Evolutionary conservation across 2,329 filamentous ascomycete genomes (phyloP), one percentile per base, ranked within the genome.

Genomic region (Pseudopyricularia cyperi): DNA sequence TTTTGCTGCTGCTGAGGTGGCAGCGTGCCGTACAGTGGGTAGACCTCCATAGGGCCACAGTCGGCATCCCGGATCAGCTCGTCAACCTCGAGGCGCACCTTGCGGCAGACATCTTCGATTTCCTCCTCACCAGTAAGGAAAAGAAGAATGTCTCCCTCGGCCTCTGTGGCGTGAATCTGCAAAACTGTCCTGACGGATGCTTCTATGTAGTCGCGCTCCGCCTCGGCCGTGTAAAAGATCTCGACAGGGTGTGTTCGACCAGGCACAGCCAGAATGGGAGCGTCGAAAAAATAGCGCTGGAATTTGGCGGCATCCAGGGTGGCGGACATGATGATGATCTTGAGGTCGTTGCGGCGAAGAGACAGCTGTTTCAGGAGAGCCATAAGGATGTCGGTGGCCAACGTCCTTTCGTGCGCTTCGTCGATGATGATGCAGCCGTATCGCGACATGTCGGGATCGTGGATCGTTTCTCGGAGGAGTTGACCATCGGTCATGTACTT

Each of bases 401-500:
- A 83, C 0, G 93, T 98, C 66, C 94, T 82, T 70, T 98, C 93
- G 81, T 98, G 93, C 52, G 94, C 93, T 68, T 98, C 93, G 67
- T 98, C 93, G 56, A 98, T 84, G 68, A 98, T 97, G 65, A 98
- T 97, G 62, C 88, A 94, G 74, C 89, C 93, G 71, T 98, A 98
- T 52, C 90, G 86, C 50, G 79, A 84, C 70, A 98, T 80, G 60
- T 94, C 80, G 63, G 90, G 87, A 67, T 98, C 93, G 68, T 96
- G 84, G 83, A 98, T 95, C 53, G 93, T 90, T 70, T 98, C 93
- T 63, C 93, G 77, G 63, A 97, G 76, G 62, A 98, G 82, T 85
- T 98, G 97, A 80, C 94, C 94, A 64, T 98, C 93, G 46, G 94
- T 98, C 93, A 98, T 98, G 75, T 98, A 98, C 74, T 98, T 98